Percentiles rank a stretch among this genome's conserved stretches.
Conservation (phyloP, 345 rosid genomes). For the Murraya koenigii region DNA sequence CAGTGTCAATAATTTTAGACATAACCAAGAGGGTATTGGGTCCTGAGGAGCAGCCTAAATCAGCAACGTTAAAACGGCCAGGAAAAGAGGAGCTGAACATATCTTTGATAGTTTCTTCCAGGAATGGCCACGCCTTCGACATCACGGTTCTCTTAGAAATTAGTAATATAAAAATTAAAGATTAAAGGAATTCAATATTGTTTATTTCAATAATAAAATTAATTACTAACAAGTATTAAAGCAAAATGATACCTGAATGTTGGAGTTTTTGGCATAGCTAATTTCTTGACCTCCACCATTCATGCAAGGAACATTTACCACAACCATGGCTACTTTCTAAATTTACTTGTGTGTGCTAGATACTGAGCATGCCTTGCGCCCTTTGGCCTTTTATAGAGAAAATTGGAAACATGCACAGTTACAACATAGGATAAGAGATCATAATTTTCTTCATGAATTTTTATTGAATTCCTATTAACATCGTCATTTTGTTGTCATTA, state of each 20-base stretch:
- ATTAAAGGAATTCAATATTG: no score
- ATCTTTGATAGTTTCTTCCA: slow-evolving; percentile 1
- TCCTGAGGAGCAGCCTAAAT: slow-evolving; percentile 54
- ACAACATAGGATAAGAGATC: no score
- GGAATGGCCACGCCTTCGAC: background rate
- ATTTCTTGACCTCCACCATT: slow-evolving; percentile 13
- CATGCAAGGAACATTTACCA: slow-evolving; percentile 1
- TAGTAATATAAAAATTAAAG: background rate
- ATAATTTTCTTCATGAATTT: no score
- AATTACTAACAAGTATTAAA: background rate
- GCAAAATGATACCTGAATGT: background rate
- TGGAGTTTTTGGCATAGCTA: slow-evolving; percentile 14
- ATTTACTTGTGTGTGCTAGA: no score
- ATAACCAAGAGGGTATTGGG: slow-evolving; percentile 33
- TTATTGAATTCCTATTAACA: no score
- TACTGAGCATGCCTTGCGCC: no score
- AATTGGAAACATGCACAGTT: no score
- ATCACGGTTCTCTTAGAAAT: slow-evolving; percentile 5
- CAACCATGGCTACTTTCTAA: background rate
- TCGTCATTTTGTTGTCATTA: no score
- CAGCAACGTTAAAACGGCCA: slow-evolving; percentile 28
- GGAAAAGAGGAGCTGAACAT: slow-evolving; percentile 10
- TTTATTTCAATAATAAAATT: no score
- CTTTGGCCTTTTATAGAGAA: no score
- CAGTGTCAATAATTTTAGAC: slow-evolving; percentile 9